A percentile compares a stretch with the other conserved stretches of the same genome.
Evolutionary conservation across 208 protist species (phyloP).

Genomic region (Spongospora subterranea): DNA sequence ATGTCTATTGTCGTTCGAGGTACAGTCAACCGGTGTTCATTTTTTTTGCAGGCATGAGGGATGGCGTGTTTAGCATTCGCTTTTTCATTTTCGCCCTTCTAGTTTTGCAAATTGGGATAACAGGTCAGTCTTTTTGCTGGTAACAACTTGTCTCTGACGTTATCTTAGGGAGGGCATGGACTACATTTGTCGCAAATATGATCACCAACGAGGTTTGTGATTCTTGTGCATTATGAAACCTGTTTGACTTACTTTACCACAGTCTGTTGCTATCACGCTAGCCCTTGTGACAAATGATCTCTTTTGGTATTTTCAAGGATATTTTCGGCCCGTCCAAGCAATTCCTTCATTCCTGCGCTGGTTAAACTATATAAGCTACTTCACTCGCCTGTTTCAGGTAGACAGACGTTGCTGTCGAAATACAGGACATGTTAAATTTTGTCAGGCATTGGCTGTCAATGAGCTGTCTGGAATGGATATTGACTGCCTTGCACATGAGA

Average conservation of each 20-base stretch:
- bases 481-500: not conserved
- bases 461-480: not conserved
- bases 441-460: conserved; percentile 45
- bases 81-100: not conserved
- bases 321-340: not conserved
- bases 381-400: conserved; percentile 19
- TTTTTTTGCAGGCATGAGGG: conserved; percentile 23
- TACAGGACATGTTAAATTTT: not conserved
- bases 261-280: not conserved
- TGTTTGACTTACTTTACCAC: not conserved
- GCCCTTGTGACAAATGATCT: not conserved
- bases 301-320: conserved; percentile 33
- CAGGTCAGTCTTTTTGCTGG: not conserved
- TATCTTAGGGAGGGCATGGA: not conserved
- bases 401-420: not conserved
- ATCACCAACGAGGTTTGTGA: not conserved
- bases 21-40: not conserved
- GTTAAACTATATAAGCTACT: conserved; percentile 16
- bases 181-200: conserved; percentile 6
- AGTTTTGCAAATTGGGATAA: not conserved
- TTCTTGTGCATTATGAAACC: not conserved
- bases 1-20: not conserved
- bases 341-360: not conserved
- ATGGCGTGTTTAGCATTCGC: conserved; percentile 38
- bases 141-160: not conserved